Conservation (phyloP, 2,329 filamentous ascomycete genomes). For the Fusarium decemcellulare region DNA sequence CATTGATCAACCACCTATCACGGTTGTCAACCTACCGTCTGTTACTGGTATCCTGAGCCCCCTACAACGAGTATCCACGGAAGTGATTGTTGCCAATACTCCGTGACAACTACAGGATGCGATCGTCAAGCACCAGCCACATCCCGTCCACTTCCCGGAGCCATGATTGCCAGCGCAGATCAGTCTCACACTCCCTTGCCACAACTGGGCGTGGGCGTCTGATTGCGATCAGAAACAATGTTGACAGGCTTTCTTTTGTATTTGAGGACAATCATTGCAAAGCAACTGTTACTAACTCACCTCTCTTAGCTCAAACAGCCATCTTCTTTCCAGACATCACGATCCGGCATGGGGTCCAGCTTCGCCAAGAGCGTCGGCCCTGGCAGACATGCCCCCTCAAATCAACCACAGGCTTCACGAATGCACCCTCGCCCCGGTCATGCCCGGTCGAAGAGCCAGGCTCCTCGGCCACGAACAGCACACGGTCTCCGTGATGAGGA, state of each 20-base stretch:
- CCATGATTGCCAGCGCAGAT: slow-evolving; percentile 10
- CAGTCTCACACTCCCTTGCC: slow-evolving; percentile 12
- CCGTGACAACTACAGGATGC: slow-evolving; percentile 1
- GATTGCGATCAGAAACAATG: neutral
- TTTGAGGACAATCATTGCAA: slow-evolving; percentile 1
- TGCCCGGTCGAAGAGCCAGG: slow-evolving; percentile 58
- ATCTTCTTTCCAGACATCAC: slow-evolving; percentile 51
- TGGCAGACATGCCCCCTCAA: slow-evolving; percentile 61
- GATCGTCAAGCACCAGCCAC: slow-evolving; percentile 17
- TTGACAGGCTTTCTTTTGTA: slow-evolving; percentile 28
- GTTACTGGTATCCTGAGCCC: neutral
- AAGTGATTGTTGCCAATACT: too few species aligned
- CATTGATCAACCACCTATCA: neutral
- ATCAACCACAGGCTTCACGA: slow-evolving; percentile 64
- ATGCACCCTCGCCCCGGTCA: slow-evolving; percentile 62
- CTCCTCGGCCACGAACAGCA: slow-evolving; percentile 55
- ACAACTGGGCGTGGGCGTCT: neutral
- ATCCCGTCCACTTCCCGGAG: slow-evolving; percentile 7
- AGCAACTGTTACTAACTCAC: slow-evolving; percentile 14
- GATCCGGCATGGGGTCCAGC: slow-evolving; percentile 57
- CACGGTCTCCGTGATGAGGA: slow-evolving; percentile 58
- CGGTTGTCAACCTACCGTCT: neutral
- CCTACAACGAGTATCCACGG: too few species aligned
- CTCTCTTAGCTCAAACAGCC: slow-evolving; percentile 53
- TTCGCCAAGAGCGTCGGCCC: slow-evolving; percentile 72